Evolutionary conservation across 1,284 basidiomycete species (phyloP).

Genomic region (Ustilago curta): DNA sequence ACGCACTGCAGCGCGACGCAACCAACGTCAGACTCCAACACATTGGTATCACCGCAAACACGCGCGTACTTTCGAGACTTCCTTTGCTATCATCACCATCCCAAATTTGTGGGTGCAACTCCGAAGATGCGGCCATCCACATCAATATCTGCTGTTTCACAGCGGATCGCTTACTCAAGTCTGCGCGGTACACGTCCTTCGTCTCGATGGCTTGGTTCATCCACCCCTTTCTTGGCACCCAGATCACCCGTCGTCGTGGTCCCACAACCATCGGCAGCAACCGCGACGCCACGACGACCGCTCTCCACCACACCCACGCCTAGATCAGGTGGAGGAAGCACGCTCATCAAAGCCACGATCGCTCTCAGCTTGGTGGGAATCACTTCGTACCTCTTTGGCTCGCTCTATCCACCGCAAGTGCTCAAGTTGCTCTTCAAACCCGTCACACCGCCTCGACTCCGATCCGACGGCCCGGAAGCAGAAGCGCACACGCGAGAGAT

Average conservation of each 20-base stretch:
- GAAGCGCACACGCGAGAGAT: conserved; percentile 75
- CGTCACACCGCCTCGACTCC: conserved; percentile 77
- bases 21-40: neutral
- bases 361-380: conserved; percentile 51
- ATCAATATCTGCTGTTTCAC: conserved; percentile 17
- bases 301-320: conserved; percentile 39
- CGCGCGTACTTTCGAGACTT: neutral
- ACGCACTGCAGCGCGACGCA: neutral
- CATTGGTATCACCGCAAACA: neutral
- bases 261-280: conserved; percentile 1
- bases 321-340: conserved; percentile 16
- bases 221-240: neutral
- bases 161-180: conserved; percentile 1
- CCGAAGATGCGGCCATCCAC: conserved; percentile 17
- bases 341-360: conserved; percentile 41
- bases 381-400: conserved; percentile 73
- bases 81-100: conserved; percentile 12
- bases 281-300: conserved; percentile 13
- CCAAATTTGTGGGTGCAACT: neutral
- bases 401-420: conserved; percentile 76
- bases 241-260: neutral
- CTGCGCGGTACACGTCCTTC: neutral
- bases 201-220: neutral
- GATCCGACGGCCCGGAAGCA: conserved; percentile 76
- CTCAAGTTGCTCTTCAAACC: conserved; percentile 79